phyloP scores from a whole-genome alignment of 352 stramenopile genomes.

The Thalassiosira exigua region DNA sequence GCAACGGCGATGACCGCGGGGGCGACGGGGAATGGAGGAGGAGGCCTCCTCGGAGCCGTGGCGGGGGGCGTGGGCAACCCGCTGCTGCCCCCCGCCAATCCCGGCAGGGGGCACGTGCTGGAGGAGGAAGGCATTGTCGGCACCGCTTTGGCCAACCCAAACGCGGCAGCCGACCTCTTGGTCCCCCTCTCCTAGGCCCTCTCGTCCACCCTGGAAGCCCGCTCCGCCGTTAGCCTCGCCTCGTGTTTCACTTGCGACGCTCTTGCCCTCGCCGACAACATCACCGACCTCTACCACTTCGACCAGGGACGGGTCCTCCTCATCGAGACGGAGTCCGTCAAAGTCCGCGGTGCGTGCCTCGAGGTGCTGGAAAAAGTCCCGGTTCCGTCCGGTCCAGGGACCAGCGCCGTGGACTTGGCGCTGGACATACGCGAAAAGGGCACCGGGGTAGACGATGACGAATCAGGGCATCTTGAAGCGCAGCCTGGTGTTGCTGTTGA shows the following conservation, averaged over 20 bases:
- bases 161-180: constrained; percentile 4
- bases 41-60: not conserved
- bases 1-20: not conserved
- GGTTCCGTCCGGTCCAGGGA: constrained; percentile 6
- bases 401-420: constrained; percentile 43
- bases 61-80: not conserved
- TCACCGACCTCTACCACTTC: constrained; percentile 62
- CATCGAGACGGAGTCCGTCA: constrained; percentile 58
- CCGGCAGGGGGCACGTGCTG: not conserved
- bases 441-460: constrained; percentile 35
- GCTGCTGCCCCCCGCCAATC: not conserved
- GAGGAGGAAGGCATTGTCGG: not conserved
- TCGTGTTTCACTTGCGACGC: constrained; percentile 43
- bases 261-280: constrained; percentile 58
- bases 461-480: constrained; percentile 48
- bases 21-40: not conserved
- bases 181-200: constrained; percentile 33
- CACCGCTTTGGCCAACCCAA: not conserved
- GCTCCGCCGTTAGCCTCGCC: constrained; percentile 36
- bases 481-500: constrained; percentile 47
- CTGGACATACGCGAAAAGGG: constrained; percentile 44
- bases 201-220: constrained; percentile 45
- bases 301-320: constrained; percentile 58
- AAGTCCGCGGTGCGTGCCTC: constrained; percentile 42
- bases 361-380: constrained; percentile 43